Evolutionary conservation across 331 rosid genomes (phyloP).

Genomic region (Dryas integrifolia): DNA sequence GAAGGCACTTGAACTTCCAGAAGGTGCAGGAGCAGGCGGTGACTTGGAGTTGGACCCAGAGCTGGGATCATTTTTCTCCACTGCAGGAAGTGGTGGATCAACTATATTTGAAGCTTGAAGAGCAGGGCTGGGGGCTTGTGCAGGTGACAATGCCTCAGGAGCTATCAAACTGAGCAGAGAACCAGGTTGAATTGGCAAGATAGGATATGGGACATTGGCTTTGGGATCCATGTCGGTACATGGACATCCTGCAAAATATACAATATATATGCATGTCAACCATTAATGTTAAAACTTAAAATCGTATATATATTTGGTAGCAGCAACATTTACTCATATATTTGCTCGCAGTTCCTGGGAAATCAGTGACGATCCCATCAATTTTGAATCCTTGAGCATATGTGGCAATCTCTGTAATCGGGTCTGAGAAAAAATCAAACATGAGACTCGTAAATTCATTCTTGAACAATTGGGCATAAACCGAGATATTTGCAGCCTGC

Average conservation of each 20-base stretch:
- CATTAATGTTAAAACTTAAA: too few relatives aligned
- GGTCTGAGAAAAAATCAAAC: conserved; percentile 68
- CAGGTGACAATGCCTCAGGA: conserved; percentile 31
- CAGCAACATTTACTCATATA: conserved; percentile 50
- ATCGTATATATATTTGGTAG: not conserved
- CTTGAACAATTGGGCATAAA: conserved; percentile 45
- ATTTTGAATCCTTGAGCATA: conserved; percentile 31
- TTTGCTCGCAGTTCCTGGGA: conserved; percentile 67
- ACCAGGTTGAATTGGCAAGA: conserved; percentile 51
- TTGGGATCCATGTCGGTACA: conserved; percentile 39
- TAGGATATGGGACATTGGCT: conserved; percentile 19
- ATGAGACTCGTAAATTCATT: conserved; percentile 61
- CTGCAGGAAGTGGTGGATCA: conserved; percentile 86
- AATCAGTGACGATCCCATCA: conserved; percentile 81
- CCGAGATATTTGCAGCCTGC: conserved; percentile 55
- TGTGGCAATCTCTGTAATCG: conserved; percentile 60
- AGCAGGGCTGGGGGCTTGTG: conserved; percentile 45
- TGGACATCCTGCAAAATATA: conserved; percentile 46
- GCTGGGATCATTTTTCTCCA: conserved; percentile 4
- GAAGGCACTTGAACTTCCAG: conserved; percentile 29
- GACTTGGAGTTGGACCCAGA: not conserved
- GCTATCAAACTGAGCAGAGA: conserved; percentile 20
- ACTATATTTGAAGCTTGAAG: conserved; percentile 38
- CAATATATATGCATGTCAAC: too few relatives aligned
- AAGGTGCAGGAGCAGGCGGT: conserved; percentile 2